Base-by-base conservation (phyloP, 2,329 filamentous ascomycete genomes). In the Trichoderma aggressivum region DNA sequence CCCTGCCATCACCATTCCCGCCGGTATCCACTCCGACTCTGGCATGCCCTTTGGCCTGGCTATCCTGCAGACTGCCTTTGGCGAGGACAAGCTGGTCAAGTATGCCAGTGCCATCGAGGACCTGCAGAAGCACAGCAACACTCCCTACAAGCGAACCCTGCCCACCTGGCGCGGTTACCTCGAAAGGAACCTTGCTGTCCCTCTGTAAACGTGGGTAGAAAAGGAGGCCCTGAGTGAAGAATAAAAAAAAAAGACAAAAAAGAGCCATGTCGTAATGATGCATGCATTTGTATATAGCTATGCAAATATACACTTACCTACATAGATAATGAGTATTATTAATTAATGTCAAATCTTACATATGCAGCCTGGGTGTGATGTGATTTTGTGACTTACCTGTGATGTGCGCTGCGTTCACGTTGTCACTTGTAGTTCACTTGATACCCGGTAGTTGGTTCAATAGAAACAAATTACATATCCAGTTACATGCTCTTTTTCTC, bases 1-100 rank as follows among this genome's bases (percentile, higher is more conserved):
- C 76, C 92, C 91, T 0, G 85, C 92, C 77, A 84, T 94, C 64
- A 92, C 91, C 0, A 77, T 94, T 1, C 92, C 92, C 0, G 89
- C 86, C 0, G 89, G 89, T 1, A 81, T 88, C 7, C 83, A 86
- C 74, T 80, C 78, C 14, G 86, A 84, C 4, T 82, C 80, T 2
- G 87, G 88, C 7, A 89, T 91, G 86, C 88, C 88, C 0, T 89
- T 89, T 73, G 88, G 89, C 1, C 78, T 91, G 30, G 87, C 84
- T 0, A 81, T 91, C 78, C 80, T 84, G 79, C 82, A 88, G 66
- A 91, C 88, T 1, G 89, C 89, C 0, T 91, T 86, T 83, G 85
- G 82, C 1, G 90, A 92, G 78, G 80, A 79, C 0, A 81, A 82
- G 66, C 79, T 92, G 71, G 81, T 92, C 65, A 86, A 82, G 76